These are phyloP conservation scores for Colletotrichum costaricense DNA, from an alignment of 2,329 filamentous ascomycete species.

Conservation along the genomic window DNA sequence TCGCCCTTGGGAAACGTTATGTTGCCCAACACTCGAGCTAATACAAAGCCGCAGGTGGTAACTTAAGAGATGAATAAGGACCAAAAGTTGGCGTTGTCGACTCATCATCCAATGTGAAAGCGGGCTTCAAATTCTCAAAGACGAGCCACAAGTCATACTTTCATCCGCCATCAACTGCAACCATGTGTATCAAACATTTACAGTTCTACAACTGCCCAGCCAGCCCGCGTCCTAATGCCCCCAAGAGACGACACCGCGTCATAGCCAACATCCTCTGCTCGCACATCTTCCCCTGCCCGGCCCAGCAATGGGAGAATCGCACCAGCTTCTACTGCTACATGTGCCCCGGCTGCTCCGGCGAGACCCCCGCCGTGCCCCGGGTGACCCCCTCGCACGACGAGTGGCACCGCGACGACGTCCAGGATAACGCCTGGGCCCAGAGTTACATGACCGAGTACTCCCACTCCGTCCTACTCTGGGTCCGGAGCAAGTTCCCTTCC, in stretches of 20 bases:
- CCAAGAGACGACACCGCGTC: slow-evolving; percentile 3
- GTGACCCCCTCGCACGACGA: slow-evolving; percentile 10
- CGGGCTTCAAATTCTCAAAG: neutral
- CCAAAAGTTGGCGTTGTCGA: neutral
- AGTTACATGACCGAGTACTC: slow-evolving; percentile 15
- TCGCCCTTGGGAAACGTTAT: neutral
- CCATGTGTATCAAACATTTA: slow-evolving; percentile 27
- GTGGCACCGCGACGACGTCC: slow-evolving; percentile 20
- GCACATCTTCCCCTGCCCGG: slow-evolving; percentile 21
- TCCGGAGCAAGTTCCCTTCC: neutral
- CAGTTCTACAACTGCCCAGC: slow-evolving; percentile 28
- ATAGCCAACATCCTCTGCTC: slow-evolving; percentile 33
- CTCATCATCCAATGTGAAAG: neutral
- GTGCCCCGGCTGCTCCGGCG: slow-evolving; percentile 32
- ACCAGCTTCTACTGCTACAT: slow-evolving; percentile 22
- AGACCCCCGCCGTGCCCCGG: slow-evolving; percentile 27
- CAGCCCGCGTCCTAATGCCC: neutral
- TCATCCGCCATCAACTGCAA: neutral
- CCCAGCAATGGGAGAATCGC: slow-evolving; percentile 24
- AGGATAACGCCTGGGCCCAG: slow-evolving; percentile 24
- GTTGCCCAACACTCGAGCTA: neutral
- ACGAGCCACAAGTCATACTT: neutral
- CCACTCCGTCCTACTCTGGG: slow-evolving; percentile 10
- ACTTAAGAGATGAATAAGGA: neutral
- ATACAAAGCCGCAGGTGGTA: neutral